These are phyloP conservation scores for Pythium rhizo-oryzae DNA, from an alignment of 352 stramenopile genomes.

Conservation along the genomic window DNA sequence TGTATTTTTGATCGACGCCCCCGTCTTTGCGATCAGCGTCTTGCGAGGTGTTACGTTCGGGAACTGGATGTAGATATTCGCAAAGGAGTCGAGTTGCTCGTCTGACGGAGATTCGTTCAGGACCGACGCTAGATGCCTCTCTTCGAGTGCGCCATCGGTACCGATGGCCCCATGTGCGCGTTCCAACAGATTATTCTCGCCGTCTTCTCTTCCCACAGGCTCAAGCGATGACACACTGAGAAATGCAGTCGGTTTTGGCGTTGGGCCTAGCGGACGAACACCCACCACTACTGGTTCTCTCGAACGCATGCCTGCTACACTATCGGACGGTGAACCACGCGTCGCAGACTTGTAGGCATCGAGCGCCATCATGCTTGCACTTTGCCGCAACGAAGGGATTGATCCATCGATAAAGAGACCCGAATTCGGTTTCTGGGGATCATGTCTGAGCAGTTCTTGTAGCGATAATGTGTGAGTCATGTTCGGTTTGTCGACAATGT, in stretches of 20 bases:
- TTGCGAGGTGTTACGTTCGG: constrained; percentile 43
- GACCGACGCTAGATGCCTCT: background rate
- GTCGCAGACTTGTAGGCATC: constrained; percentile 7
- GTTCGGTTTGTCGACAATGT: constrained; percentile 20
- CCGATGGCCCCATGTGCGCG: background rate
- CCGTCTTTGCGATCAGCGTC: constrained; percentile 23
- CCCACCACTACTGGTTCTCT: constrained; percentile 19
- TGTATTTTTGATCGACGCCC: background rate
- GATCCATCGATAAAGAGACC: constrained; percentile 24
- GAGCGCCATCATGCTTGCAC: constrained; percentile 16
- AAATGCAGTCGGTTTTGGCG: constrained; percentile 15
- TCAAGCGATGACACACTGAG: constrained; percentile 12
- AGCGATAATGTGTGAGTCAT: constrained; percentile 38
- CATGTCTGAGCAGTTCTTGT: constrained; percentile 41
- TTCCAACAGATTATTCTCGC: background rate
- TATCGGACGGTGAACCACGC: background rate
- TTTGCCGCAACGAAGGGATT: constrained; percentile 22
- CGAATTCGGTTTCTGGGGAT: background rate
- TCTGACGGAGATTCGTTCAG: background rate
- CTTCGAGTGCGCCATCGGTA: background rate
- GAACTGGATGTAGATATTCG: constrained; percentile 66
- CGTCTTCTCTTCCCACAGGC: background rate
- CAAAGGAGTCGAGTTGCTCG: constrained; percentile 9
- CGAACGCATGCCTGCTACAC: background rate
- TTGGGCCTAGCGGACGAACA: constrained; percentile 17